These are phyloP conservation scores for Pyricularia grisea DNA, from an alignment of 2,329 filamentous ascomycete genomes.

Conservation along the genomic window DNA sequence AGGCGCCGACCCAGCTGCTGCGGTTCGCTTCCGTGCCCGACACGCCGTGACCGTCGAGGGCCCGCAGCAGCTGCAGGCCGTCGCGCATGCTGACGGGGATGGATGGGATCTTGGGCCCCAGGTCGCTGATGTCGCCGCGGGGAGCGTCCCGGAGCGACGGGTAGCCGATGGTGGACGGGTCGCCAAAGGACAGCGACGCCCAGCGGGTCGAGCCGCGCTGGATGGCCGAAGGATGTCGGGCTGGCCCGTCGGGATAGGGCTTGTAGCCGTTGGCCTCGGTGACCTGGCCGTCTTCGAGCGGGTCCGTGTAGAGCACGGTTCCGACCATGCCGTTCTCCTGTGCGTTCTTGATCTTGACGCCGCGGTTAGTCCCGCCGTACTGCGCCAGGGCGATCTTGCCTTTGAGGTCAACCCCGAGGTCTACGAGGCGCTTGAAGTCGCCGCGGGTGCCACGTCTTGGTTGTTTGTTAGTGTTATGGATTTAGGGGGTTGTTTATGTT, in stretches of 20 bases:
- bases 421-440: constrained; percentile 63
- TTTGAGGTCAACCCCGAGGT: constrained; percentile 57
- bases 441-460: constrained; percentile 46
- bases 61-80: constrained; percentile 63
- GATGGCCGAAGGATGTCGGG: constrained; percentile 78
- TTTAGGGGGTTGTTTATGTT: no score
- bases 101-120: constrained; percentile 68
- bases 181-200: constrained; percentile 57
- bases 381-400: constrained; percentile 73
- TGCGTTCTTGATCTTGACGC: constrained; percentile 74
- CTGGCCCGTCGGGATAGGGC: constrained; percentile 62
- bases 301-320: constrained; percentile 74
- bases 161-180: constrained; percentile 91
- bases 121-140: constrained; percentile 40
- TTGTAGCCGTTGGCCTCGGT: constrained; percentile 45
- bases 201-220: constrained; percentile 84
- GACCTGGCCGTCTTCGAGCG: constrained; percentile 71
- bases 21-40: constrained; percentile 50
- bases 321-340: constrained; percentile 74
- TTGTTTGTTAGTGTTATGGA: not conserved
- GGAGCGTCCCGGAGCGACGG: constrained; percentile 84
- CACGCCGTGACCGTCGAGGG: constrained; percentile 66
- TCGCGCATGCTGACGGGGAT: constrained; percentile 72
- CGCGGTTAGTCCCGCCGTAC: constrained; percentile 70
- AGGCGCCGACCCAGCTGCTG: constrained; percentile 44